A percentile compares a stretch with the other conserved stretches of the same genome.
These are phyloP conservation scores for Rubroboletus satanas DNA, from an alignment of 768 basidiomycete genomes.

Conservation along the genomic window DNA sequence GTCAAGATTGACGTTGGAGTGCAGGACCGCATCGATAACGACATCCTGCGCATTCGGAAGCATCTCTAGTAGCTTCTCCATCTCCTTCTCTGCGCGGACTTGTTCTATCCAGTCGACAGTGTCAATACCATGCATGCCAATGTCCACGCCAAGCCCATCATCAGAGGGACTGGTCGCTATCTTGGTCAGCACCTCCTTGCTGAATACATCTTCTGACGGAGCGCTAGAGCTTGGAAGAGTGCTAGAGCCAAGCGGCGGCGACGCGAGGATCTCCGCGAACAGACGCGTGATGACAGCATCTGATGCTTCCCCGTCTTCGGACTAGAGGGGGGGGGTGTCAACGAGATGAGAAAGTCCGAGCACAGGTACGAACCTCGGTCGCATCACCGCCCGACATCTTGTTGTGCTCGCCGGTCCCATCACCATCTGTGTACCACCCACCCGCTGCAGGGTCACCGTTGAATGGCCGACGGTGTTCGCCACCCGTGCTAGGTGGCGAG, in stretches of 20 bases:
- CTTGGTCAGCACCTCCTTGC: conserved; percentile 25
- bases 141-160: conserved; percentile 17
- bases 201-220: conserved; percentile 30
- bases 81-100: conserved; percentile 45
- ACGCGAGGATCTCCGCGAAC: conserved; percentile 35
- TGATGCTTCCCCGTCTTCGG: conserved; percentile 54
- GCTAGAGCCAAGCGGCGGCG: conserved; percentile 31
- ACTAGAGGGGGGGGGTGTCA: conserved; percentile 20
- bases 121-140: conserved; percentile 16
- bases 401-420: conserved; percentile 20
- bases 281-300: conserved; percentile 31
- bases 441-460: conserved; percentile 91
- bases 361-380: conserved; percentile 35
- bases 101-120: conserved; percentile 28
- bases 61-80: conserved; percentile 59
- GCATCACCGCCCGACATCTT: conserved; percentile 15
- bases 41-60: conserved; percentile 37
- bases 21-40: conserved; percentile 21
- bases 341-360: conserved; percentile 19
- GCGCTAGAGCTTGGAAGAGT: conserved; percentile 30
- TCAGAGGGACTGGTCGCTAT: conserved; percentile 5
- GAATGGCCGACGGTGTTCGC: conserved; percentile 61
- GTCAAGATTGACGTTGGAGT: conserved; percentile 16
- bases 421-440: conserved; percentile 46
- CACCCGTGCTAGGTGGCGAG: conserved; percentile 99